Evolutionary conservation across 352 stramenopile genomes (phyloP).

Genomic region (Pythium rishiriense): DNA sequence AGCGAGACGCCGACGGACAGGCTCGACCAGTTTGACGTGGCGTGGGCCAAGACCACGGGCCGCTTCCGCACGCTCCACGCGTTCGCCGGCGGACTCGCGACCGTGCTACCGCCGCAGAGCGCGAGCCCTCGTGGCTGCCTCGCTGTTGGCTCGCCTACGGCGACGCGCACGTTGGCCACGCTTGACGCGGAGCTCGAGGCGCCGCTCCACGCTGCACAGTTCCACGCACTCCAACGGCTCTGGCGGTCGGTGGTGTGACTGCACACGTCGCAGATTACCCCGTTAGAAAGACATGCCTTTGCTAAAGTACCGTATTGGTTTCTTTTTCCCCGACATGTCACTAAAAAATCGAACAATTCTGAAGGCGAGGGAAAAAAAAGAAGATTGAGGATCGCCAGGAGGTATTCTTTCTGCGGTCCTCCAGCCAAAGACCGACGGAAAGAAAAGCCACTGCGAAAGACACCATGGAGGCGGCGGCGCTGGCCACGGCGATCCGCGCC

Average conservation of each 20-base stretch:
- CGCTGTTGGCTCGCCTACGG: not conserved
- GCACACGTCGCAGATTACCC: constrained; percentile 13
- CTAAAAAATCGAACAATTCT: constrained; percentile 6
- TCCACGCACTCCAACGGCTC: constrained; percentile 17
- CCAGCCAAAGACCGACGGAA: not conserved
- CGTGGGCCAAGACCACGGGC: constrained; percentile 37
- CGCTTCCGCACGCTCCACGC: constrained; percentile 53
- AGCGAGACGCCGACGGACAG: constrained; percentile 8
- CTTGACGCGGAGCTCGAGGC: constrained; percentile 23
- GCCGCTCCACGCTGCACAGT: constrained; percentile 29
- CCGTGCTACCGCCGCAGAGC: constrained; percentile 30
- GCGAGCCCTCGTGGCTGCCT: not conserved
- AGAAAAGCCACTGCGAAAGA: constrained; percentile 16
- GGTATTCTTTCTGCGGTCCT: not conserved
- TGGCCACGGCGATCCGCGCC: constrained; percentile 31
- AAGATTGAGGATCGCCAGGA: not conserved
- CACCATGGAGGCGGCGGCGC: constrained; percentile 14
- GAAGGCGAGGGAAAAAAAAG: not conserved
- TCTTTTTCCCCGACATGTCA: not conserved
- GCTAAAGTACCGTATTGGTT: not conserved
- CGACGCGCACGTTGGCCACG: not conserved
- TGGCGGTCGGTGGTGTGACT: not conserved
- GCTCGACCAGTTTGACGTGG: constrained; percentile 38
- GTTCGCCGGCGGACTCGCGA: constrained; percentile 62
- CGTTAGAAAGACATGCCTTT: constrained; percentile 8